A percentile compares a stretch with the other conserved stretches of the same genome.
phyloP scores from a whole-genome alignment of 768 basidiomycete genomes.

The Xerocomus brunneocitrinus region DNA sequence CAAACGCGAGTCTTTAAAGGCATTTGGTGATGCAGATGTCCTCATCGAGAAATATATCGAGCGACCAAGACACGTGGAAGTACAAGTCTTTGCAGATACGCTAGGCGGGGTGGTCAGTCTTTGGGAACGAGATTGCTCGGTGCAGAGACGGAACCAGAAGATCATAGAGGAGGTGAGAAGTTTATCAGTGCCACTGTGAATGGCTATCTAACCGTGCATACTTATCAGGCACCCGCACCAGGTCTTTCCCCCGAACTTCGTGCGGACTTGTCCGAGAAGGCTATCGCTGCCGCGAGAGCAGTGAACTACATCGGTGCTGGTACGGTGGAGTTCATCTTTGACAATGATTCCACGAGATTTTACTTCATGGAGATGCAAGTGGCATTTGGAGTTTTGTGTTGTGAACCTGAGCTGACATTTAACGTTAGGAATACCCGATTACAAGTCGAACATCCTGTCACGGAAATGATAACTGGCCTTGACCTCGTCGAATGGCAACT shows the following conservation, averaged over 20 bases:
- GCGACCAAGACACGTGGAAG: constrained; percentile 87
- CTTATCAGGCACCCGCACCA: constrained; percentile 78
- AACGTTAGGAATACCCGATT: constrained; percentile 69
- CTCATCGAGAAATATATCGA: constrained; percentile 87
- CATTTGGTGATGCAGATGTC: constrained; percentile 84
- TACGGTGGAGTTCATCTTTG: constrained; percentile 96
- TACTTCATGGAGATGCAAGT: constrained; percentile 95
- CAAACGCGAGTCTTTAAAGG: constrained; percentile 81
- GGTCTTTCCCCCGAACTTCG: constrained; percentile 76
- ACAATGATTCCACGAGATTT: constrained; percentile 81
- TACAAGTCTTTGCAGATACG: constrained; percentile 89
- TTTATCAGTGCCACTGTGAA: neutral
- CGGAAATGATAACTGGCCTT: constrained; percentile 91
- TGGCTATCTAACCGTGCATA: neutral
- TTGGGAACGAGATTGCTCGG: constrained; percentile 95
- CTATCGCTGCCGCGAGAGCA: constrained; percentile 87
- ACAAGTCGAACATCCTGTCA: constrained; percentile 90
- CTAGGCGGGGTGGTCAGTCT: constrained; percentile 80
- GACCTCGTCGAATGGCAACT: constrained; percentile 97
- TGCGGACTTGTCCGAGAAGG: constrained; percentile 78
- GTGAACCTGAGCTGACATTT: neutral
- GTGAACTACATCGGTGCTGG: constrained; percentile 90
- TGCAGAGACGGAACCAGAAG: constrained; percentile 91
- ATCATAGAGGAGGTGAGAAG: constrained; percentile 77
- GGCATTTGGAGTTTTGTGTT: neutral